phyloP scores from a whole-genome alignment of 2,329 filamentous ascomycete genomes.

The Didymella segeticola region DNA sequence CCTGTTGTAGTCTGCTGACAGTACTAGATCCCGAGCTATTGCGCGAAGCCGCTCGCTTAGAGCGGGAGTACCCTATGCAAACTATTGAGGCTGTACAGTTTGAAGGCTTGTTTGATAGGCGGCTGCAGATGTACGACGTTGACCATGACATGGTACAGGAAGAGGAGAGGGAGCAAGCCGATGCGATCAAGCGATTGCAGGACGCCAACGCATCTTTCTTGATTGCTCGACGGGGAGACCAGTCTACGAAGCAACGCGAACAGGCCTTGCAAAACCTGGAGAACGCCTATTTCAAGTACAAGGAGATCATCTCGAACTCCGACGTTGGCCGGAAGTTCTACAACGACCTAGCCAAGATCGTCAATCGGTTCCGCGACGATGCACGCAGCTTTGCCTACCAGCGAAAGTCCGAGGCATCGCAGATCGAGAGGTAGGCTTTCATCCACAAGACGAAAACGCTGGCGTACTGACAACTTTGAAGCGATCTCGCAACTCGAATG shows the following conservation, averaged over 20 bases:
- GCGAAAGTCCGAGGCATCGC: constrained; percentile 79
- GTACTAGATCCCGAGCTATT: constrained; percentile 73
- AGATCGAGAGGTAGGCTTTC: constrained; percentile 72
- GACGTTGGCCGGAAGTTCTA: constrained; percentile 95
- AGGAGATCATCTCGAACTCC: constrained; percentile 90
- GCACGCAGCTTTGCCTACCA: constrained; percentile 79
- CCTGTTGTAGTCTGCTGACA: constrained; percentile 31
- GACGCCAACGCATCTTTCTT: constrained; percentile 82
- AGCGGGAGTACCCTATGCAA: constrained; percentile 84
- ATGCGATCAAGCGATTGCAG: constrained; percentile 71
- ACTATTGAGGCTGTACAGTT: constrained; percentile 88
- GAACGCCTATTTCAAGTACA: constrained; percentile 93
- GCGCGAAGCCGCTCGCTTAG: constrained; percentile 80
- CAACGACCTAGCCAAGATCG: constrained; percentile 90
- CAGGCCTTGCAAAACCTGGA: constrained; percentile 86
- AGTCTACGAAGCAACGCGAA: constrained; percentile 76
- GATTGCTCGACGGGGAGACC: constrained; percentile 71
- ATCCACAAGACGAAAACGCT: no score
- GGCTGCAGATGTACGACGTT: constrained; percentile 80
- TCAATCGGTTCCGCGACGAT: constrained; percentile 83
- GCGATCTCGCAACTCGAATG: constrained; percentile 67
- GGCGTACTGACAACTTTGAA: constrained; percentile 35
- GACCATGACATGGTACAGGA: constrained; percentile 75
- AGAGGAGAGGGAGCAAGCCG: constrained; percentile 78
- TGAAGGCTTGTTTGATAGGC: constrained; percentile 85